Evolutionary conservation across 345 rosid species (phyloP), one percentile per base, ranked within the genome.

Genomic region (Corchorus olitorius): DNA sequence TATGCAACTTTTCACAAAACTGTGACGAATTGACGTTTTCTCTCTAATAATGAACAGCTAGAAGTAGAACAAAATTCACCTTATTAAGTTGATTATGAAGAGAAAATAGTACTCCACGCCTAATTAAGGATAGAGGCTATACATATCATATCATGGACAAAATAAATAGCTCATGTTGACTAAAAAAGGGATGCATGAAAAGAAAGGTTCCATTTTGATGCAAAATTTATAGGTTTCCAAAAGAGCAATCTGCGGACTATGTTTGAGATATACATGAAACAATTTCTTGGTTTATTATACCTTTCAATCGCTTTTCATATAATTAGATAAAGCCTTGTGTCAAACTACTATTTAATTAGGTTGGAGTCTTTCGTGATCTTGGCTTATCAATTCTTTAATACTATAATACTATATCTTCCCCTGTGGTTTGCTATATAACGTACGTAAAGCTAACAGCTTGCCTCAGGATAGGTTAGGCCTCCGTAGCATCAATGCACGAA

Each of bases 311-410:
- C 10, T 50, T 15, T 9, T 50, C 11, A 4, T 15, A 50, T 50
- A 4, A 4, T 50, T 1, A 50, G 17, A 50, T 15, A 50, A 50
- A 10, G 17, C 43, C 55, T 50, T 50, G 11, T 50, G 10, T 3
- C 17, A 15, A 10, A 10, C 55, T 50, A 50, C 3, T 9, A 27
- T 27, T 27, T 27, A 27, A 35, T 2, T 39, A 16, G 45, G 59
- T 37, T 41, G 70, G 50, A 8, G 35, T 54, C 27, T 69, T 69
- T 69, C 73, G 33, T 33, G 49, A 27, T 69, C 59, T 69, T 69
- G 13, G 43, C 45, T 50, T 50, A 33, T n/a, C n/a, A 69, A 14
- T 27, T 65, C 27, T 52, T 52, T n/a, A 70, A 6, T 27, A 39
- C 43, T 27, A 16, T 14, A 27, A 27, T 27, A 27, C 27, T 27